These are phyloP conservation scores for Parachaetomium inaequale DNA, from an alignment of 495 filamentous ascomycete genomes.

Conservation along the genomic window DNA sequence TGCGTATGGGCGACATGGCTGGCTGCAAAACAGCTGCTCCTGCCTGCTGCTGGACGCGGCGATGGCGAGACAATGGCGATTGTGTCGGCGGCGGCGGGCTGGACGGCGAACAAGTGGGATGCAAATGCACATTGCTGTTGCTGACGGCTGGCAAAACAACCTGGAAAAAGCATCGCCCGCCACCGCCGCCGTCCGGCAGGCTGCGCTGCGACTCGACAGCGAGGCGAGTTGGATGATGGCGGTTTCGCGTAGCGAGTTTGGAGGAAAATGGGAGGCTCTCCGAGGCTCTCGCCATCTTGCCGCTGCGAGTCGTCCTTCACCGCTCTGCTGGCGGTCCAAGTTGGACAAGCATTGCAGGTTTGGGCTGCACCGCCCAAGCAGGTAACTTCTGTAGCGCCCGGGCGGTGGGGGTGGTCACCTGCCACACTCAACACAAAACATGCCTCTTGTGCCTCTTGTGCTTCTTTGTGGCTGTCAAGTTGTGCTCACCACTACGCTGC, in stretches of 20 bases:
- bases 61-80: background rate
- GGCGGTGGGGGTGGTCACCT: background rate
- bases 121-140: background rate
- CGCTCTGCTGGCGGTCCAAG: background rate
- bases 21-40: no score
- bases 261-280: background rate
- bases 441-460: background rate
- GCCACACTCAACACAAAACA: background rate
- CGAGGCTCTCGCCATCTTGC: background rate
- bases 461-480: no score
- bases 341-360: no score
- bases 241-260: background rate
- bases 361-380: no score
- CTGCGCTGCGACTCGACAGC: background rate
- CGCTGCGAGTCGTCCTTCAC: background rate
- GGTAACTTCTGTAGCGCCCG: no score
- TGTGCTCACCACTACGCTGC: background rate
- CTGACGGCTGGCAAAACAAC: no score
- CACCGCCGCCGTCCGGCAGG: conserved; percentile 1
- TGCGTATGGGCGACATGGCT: background rate
- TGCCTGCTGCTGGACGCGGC: background rate
- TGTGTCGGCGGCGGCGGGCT: background rate
- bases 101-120: background rate
- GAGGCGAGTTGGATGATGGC: background rate
- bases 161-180: no score